Evolutionary conservation across 306 rosid species (phyloP), one percentile per base, ranked within the genome.

Genomic region (Vachellia collinsii): DNA sequence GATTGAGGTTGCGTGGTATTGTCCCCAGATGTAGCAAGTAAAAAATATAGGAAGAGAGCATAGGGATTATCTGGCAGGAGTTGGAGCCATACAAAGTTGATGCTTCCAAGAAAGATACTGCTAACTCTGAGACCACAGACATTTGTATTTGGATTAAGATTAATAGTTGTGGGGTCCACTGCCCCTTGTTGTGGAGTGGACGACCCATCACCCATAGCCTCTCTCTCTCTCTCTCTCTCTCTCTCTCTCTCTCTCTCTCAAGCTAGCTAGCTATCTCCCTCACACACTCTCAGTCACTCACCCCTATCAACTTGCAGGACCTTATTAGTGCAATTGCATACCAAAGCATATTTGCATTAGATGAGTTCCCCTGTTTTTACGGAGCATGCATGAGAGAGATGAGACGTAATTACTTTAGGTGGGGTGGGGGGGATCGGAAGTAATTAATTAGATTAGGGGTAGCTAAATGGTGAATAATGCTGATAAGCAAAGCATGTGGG

Each of bases 21-120:
- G 81, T 73, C 63, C 68, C 43, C 73, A n/a, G n/a, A n/a, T n/a
- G n/a, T n/a, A n/a, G n/a, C n/a, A n/a, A n/a, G n/a, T n/a, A n/a
- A n/a, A n/a, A n/a, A n/a, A n/a, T n/a, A n/a, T n/a, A n/a, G n/a
- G n/a, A n/a, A 5, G 36, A 61, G 17, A 61, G 62, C 70, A 50
- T 74, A 44, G 87, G 66, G 54, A 83, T 81, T 75, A 66, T 82
- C 39, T 81, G 41, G 43, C 20, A 82, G 84, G 85, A 80, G 79
- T 59, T 54, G 82, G 87, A 78, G 66, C 85, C 67, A 85, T 44
- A 70, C 58, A 46, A 75, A 84, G 79, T 67, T 87, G 89, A 87
- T 88, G 90, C 85, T 88, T 85, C 86, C 87, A 77, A 88, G 89
- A 83, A 87, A 88, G 91, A 89, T 92, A 91, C 83, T 88, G 66